phyloP scores from a whole-genome alignment of 257 asterid species.

The Phtheirospermum japonicum region DNA sequence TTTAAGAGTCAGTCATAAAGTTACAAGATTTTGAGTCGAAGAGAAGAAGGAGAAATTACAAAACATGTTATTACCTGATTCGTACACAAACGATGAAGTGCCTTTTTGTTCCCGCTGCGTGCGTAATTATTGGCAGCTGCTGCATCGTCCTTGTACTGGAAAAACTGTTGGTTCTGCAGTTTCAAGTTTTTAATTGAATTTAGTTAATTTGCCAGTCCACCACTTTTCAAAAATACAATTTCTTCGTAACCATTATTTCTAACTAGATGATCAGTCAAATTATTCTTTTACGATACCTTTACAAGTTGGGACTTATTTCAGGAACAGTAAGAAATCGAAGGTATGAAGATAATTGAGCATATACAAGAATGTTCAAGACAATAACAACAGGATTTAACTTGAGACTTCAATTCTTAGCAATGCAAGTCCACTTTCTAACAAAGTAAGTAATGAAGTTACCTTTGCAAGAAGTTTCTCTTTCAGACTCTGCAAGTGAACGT shows the following conservation, averaged over 20 bases:
- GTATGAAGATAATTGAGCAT: no score
- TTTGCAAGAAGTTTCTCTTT: slow-evolving; percentile 54
- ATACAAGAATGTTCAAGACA: no score
- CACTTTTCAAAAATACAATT: no score
- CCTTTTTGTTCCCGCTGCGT: slow-evolving; percentile 46
- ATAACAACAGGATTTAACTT: no score
- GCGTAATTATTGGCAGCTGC: slow-evolving; percentile 58
- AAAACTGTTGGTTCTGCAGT: slow-evolving; percentile 65
- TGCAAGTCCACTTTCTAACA: not conserved
- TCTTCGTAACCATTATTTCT: no score
- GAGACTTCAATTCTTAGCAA: no score
- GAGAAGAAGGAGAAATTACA: slow-evolving; percentile 2
- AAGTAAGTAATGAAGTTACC: slow-evolving; percentile 37
- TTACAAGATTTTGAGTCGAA: slow-evolving; percentile 9
- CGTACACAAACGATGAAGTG: slow-evolving; percentile 53
- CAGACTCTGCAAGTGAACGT: slow-evolving; percentile 52
- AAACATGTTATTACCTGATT: slow-evolving; percentile 56
- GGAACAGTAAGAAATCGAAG: no score
- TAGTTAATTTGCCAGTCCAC: no score
- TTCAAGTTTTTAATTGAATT: not conserved
- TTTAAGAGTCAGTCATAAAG: slow-evolving; percentile 12
- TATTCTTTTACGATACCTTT: no score
- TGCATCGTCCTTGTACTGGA: slow-evolving; percentile 58
- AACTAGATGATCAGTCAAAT: not conserved
- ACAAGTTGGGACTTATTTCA: no score